Evolutionary conservation across 108 stramenopile species (phyloP).

Genomic region (Phaeodactylum tricornutum): DNA sequence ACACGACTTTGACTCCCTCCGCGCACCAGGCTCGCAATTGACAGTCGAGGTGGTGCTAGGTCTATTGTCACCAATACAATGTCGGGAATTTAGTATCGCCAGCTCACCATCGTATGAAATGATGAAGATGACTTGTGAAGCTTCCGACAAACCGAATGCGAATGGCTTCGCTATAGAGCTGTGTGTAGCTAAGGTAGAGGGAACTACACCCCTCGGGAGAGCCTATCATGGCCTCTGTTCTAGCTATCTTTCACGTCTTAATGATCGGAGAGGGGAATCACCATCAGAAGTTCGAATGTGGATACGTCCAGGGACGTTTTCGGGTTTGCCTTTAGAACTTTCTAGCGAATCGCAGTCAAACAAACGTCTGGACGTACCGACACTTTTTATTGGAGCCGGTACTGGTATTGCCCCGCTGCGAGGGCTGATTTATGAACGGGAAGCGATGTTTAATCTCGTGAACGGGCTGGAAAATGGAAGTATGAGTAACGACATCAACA

Average conservation of each 20-base stretch:
- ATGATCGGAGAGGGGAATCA: conserved; percentile 4
- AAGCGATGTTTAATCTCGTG: conserved; percentile 7
- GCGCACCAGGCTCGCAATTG: conserved; percentile 17
- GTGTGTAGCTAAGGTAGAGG: conserved; percentile 69
- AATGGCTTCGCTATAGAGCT: conserved; percentile 50
- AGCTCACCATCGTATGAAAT: conserved; percentile 42
- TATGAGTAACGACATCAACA: not conserved
- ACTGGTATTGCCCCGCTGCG: conserved; percentile 82
- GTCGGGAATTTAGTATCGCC: conserved; percentile 75
- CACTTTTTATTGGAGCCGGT: conserved; percentile 71
- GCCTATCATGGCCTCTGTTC: conserved; percentile 63
- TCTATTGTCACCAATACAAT: conserved; percentile 55
- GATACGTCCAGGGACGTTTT: conserved; percentile 71
- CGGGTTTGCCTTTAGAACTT: conserved; percentile 41
- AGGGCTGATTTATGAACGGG: conserved; percentile 57
- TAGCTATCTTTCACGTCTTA: conserved; percentile 38
- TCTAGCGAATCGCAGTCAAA: conserved; percentile 2
- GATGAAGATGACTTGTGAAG: not conserved
- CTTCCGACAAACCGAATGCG: not conserved
- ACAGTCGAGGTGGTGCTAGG: conserved; percentile 44
- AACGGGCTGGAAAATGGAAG: not conserved
- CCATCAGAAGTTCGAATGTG: conserved; percentile 31
- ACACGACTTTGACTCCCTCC: conserved; percentile 76
- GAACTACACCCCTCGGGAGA: conserved; percentile 61
- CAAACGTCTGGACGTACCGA: conserved; percentile 37